phyloP scores from a whole-genome alignment of 2,329 filamentous ascomycete genomes.

The Trichoderma sp. region DNA sequence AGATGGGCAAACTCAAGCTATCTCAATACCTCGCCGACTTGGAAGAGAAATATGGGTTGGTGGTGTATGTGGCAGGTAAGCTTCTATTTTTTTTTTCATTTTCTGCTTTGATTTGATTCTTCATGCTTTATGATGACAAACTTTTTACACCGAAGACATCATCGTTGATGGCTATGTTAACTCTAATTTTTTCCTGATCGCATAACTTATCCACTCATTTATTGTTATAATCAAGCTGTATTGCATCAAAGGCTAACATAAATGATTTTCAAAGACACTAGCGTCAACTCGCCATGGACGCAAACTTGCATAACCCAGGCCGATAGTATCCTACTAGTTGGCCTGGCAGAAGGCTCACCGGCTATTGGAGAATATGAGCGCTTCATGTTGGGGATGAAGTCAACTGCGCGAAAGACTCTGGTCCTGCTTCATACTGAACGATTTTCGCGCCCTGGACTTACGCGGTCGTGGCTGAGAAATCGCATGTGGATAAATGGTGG shows the following conservation, averaged over 20 bases:
- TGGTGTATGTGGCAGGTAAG: slow-evolving; percentile 86
- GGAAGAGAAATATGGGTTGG: slow-evolving; percentile 95
- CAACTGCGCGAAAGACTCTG: slow-evolving; percentile 89
- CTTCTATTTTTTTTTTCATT: background rate
- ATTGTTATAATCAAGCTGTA: background rate
- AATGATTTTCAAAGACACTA: slow-evolving; percentile 70
- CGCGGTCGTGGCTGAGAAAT: slow-evolving; percentile 86
- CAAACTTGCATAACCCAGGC: slow-evolving; percentile 97
- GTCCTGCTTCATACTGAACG: slow-evolving; percentile 88
- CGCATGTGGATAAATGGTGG: slow-evolving; percentile 98
- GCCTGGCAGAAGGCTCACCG: slow-evolving; percentile 85
- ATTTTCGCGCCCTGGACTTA: slow-evolving; percentile 82
- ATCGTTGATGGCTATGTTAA: slow-evolving; percentile 61
- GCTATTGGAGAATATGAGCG: slow-evolving; percentile 95
- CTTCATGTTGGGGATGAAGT: slow-evolving; percentile 95
- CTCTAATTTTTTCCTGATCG: slow-evolving; percentile 72
- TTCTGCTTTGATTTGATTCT: background rate
- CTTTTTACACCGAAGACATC: slow-evolving; percentile 50
- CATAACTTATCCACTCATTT: slow-evolving; percentile 13
- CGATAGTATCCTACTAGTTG: slow-evolving; percentile 92
- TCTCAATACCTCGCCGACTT: slow-evolving; percentile 95
- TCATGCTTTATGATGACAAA: slow-evolving; percentile 56
- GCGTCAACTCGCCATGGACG: slow-evolving; percentile 96
- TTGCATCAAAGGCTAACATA: slow-evolving; percentile 38
- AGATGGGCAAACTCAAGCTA: slow-evolving; percentile 94